A percentile compares a stretch with the other conserved stretches of the same genome.
Conservation (phyloP, 2,329 filamentous ascomycete species). For the Dothideomycetidae sp. region DNA sequence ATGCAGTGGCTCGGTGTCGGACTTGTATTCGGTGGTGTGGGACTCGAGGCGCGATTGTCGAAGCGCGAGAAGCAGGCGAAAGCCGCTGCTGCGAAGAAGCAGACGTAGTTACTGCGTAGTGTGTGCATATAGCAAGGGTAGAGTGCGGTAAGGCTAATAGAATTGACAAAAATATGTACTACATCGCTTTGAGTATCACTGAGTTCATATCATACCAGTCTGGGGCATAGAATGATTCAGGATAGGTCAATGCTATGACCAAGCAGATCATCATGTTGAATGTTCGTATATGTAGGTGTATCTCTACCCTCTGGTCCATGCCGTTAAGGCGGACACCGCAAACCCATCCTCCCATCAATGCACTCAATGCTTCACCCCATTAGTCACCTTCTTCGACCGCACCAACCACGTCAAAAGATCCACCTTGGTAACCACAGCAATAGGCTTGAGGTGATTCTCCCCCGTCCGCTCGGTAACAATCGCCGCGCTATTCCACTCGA, state of each 20-base stretch:
- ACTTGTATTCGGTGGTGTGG: slow-evolving; percentile 89
- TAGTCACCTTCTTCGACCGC: slow-evolving; percentile 35
- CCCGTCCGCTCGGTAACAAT: slow-evolving; percentile 70
- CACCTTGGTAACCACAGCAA: slow-evolving; percentile 91
- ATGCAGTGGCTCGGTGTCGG: slow-evolving; percentile 92
- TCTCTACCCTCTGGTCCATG: too few relatives aligned
- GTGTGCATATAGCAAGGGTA: too few relatives aligned
- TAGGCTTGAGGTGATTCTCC: slow-evolving; percentile 49
- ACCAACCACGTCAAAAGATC: slow-evolving; percentile 89
- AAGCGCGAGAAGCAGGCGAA: slow-evolving; percentile 73
- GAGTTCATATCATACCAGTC: too few relatives aligned
- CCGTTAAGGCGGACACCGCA: too few relatives aligned
- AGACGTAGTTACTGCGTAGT: slow-evolving; percentile 1
- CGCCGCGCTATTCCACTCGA: slow-evolving; percentile 95
- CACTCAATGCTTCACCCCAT: slow-evolving; percentile 10
- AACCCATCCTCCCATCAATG: too few relatives aligned
- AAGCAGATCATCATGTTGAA: too few relatives aligned
- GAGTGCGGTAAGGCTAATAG: background rate
- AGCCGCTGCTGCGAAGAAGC: slow-evolving; percentile 42
- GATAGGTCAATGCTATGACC: too few relatives aligned
- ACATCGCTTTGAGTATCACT: too few relatives aligned
- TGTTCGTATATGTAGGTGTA: too few relatives aligned
- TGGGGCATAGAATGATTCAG: too few relatives aligned
- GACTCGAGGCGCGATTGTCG: slow-evolving; percentile 72
- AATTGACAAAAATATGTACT: too few relatives aligned